Base-by-base conservation (phyloP, 2,329 filamentous ascomycete genomes). In the Nemania sp. region DNA sequence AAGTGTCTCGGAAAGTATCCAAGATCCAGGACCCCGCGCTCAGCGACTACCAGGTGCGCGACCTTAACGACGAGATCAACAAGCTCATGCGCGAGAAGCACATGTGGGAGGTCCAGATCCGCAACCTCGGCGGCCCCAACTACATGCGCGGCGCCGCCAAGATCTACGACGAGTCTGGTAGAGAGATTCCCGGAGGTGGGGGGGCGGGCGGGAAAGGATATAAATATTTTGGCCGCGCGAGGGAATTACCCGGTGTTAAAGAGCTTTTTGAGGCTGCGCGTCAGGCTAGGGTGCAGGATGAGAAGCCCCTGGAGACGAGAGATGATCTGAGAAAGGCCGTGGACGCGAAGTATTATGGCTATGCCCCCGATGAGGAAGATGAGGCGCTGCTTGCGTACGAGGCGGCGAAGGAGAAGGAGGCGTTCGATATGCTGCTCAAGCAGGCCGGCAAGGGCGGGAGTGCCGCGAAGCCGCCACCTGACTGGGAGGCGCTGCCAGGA, bases 31-130 rank as follows among this genome's bases (percentile, higher is more conserved):
- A 99, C 66, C 78, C 84, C 7, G 86, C 88, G 41, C 81, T 99
- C n/a, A 91, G 86, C 74, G 94, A 99, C 79, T 97, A 89, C 77
- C 94, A 97, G 79, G 91, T 99, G 72, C 87, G 94, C 68, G 94
- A 99, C 74, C 80, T 99, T 70, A 99, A 99, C 77, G 94, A 99
- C 73, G 94, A 99, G 75, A 96, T 99, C 80, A 99, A 99, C 80
- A 96, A 96, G 76, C 82, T 96, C 59, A 97, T 99, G 90, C 86
- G 91, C 61, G 94, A 99, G 78, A 99, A 99, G 75, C 91, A 95
- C 81, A 92, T 96, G 82, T 99, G 94, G 94, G 94, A 99, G 78
- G 84, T 94, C 64, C 91, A 97, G 75, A 97, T 99, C 64, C 83
- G 92, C 54, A 95, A 96, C 67, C 72, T 97, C 20, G 94, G 94